Evolutionary conservation across 2,329 filamentous ascomycete genomes (phyloP).

Genomic region (Sporothrix curviconia): DNA sequence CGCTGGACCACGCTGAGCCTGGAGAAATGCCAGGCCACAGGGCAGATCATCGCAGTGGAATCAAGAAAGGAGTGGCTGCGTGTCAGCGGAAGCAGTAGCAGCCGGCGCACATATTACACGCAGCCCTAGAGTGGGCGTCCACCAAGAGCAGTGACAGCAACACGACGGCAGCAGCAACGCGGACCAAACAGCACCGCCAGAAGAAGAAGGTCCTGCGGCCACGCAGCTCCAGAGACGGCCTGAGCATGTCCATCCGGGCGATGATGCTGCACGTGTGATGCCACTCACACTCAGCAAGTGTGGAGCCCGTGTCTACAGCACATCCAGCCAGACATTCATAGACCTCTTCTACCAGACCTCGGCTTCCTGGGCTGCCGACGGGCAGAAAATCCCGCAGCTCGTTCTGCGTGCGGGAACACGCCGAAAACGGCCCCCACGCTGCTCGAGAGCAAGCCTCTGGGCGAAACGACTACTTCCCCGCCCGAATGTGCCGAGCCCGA

Average conservation of each 20-base stretch:
- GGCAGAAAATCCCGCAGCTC: constrained; percentile 39
- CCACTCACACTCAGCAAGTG: constrained; percentile 48
- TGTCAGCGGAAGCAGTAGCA: constrained; percentile 40
- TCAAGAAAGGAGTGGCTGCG: constrained; percentile 60
- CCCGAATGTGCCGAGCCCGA: neutral
- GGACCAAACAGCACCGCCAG: neutral
- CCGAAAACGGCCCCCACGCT: constrained; percentile 23
- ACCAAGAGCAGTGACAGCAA: neutral
- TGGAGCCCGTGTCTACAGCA: constrained; percentile 49
- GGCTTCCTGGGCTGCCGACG: constrained; percentile 16
- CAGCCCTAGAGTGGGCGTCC: constrained; percentile 38
- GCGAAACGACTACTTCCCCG: too few relatives aligned
- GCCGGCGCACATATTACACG: constrained; percentile 60
- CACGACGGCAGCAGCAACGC: neutral
- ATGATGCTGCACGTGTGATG: constrained; percentile 34
- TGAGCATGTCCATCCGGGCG: constrained; percentile 42
- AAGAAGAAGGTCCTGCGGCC: constrained; percentile 29
- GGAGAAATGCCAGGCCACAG: constrained; percentile 52
- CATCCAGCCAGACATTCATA: constrained; percentile 47
- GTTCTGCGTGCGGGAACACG: constrained; percentile 40
- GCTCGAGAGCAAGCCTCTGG: constrained; percentile 7
- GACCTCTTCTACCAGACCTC: constrained; percentile 51
- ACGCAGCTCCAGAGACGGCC: constrained; percentile 22
- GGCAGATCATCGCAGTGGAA: constrained; percentile 57
- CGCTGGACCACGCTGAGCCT: constrained; percentile 64